Evolutionary conservation across 108 stramenopile genomes (phyloP).

Genomic region (Mediolabrus comicus): DNA sequence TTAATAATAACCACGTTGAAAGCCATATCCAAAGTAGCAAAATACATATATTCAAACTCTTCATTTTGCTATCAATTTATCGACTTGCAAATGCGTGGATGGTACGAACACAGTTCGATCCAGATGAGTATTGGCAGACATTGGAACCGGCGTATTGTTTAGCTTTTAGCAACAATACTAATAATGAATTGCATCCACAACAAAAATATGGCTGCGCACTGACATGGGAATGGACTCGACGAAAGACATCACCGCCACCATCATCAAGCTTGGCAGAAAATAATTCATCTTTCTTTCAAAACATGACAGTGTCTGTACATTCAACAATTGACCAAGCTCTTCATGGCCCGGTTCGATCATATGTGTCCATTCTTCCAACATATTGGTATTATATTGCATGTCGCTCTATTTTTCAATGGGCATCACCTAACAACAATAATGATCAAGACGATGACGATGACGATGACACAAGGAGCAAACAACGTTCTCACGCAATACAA

Average conservation of each 20-base stretch:
- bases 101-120: conserved; percentile 86
- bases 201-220: conserved; percentile 51
- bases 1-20: no score
- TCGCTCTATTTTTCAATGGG: conserved; percentile 40
- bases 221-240: conserved; percentile 91
- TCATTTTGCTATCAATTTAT: conserved; percentile 38
- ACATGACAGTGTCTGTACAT: background rate
- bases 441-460: background rate
- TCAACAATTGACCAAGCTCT: conserved; percentile 34
- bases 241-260: conserved; percentile 23
- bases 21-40: no score
- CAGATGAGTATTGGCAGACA: conserved; percentile 91
- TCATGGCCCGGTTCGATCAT: conserved; percentile 78
- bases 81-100: conserved; percentile 62
- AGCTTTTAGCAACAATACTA: conserved; percentile 42
- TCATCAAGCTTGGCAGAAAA: background rate
- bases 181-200: background rate
- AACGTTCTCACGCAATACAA: background rate
- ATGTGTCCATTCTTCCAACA: conserved; percentile 77
- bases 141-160: conserved; percentile 88
- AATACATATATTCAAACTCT: conserved; percentile 17
- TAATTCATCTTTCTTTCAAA: background rate
- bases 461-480: background rate
- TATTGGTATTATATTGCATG: conserved; percentile 61
- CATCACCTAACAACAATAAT: background rate